These are phyloP conservation scores for Fusarium pseudograminearum DNA, from an alignment of 2,329 filamentous ascomycete species.

Conservation along the genomic window DNA sequence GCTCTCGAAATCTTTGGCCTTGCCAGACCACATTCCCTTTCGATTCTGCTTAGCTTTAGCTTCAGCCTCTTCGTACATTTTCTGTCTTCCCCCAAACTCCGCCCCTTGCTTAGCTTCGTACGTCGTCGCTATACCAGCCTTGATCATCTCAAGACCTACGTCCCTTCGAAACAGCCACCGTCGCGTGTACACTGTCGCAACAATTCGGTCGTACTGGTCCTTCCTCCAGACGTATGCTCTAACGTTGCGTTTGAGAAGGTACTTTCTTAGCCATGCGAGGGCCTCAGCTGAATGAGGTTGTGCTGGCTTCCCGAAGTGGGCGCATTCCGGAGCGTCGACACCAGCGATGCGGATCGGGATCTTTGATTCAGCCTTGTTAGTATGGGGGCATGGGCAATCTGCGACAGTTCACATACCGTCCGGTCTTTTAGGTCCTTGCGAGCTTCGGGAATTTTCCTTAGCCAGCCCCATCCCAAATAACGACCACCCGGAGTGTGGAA, in stretches of 20 bases:
- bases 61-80: conserved; percentile 74
- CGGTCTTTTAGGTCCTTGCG: conserved; percentile 78
- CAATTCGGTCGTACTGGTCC: conserved; percentile 93
- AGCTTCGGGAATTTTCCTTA: conserved; percentile 77
- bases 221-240: conserved; percentile 84
- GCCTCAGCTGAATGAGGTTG: conserved; percentile 89
- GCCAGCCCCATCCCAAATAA: conserved; percentile 91
- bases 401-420: conserved; percentile 69
- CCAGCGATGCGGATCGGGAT: conserved; percentile 91
- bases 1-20: conserved; percentile 76
- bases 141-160: conserved; percentile 91
- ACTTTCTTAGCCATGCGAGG: conserved; percentile 79
- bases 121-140: conserved; percentile 84
- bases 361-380: conserved; percentile 57
- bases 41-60: conserved; percentile 72
- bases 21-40: conserved; percentile 80
- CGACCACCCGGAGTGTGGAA: conserved; percentile 95
- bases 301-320: conserved; percentile 89
- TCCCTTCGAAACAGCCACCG: conserved; percentile 77
- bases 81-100: conserved; percentile 83
- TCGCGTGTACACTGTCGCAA: conserved; percentile 85
- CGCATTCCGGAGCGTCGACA: conserved; percentile 90
- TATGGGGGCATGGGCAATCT: not conserved
- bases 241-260: conserved; percentile 78
- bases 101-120: conserved; percentile 93